Conservation (phyloP, 805 yeast species). For the Zygotorulaspora chibaensis region DNA sequence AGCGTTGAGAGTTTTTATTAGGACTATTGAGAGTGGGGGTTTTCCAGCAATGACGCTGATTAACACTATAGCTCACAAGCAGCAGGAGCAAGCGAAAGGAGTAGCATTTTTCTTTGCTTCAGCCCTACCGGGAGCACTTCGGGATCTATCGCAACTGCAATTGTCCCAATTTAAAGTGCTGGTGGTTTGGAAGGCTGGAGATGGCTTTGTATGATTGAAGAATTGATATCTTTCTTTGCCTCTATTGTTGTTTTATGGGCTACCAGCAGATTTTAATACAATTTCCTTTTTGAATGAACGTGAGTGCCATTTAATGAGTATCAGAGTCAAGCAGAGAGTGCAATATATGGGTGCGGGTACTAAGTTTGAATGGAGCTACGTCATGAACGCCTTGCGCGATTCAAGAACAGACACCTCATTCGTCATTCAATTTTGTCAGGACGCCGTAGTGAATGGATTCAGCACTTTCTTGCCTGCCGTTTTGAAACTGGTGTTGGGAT, state of each 20-base stretch:
- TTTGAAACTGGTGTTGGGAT: conserved; percentile 28
- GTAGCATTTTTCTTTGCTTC: conserved; percentile 53
- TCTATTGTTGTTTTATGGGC: conserved; percentile 28
- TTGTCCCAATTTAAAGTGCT: conserved; percentile 45
- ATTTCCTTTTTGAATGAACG: conserved; percentile 33
- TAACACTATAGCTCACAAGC: conserved; percentile 49
- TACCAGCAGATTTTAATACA: conserved; percentile 35
- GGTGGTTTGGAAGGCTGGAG: conserved; percentile 57
- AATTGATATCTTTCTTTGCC: conserved; percentile 33
- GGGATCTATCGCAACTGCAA: conserved; percentile 51
- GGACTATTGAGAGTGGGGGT: conserved; percentile 54
- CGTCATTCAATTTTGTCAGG: conserved; percentile 44
- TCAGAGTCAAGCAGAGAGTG: conserved; percentile 27
- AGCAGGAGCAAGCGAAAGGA: conserved; percentile 45
- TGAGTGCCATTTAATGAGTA: conserved; percentile 29
- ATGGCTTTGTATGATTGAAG: conserved; percentile 60
- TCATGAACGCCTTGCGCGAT: conserved; percentile 36
- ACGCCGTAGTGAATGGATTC: conserved; percentile 41
- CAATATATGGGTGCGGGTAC: conserved; percentile 26
- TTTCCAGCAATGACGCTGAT: conserved; percentile 52
- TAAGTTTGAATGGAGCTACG: conserved; percentile 32
- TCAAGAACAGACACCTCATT: conserved; percentile 36
- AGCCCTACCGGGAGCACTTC: conserved; percentile 48
- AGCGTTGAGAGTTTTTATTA: conserved; percentile 56
- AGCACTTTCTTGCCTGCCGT: conserved; percentile 41